Percentiles rank a stretch among this genome's conserved stretches.
Conservation (phyloP, 177 flowering plant genomes). For the Telopea speciosissima region DNA sequence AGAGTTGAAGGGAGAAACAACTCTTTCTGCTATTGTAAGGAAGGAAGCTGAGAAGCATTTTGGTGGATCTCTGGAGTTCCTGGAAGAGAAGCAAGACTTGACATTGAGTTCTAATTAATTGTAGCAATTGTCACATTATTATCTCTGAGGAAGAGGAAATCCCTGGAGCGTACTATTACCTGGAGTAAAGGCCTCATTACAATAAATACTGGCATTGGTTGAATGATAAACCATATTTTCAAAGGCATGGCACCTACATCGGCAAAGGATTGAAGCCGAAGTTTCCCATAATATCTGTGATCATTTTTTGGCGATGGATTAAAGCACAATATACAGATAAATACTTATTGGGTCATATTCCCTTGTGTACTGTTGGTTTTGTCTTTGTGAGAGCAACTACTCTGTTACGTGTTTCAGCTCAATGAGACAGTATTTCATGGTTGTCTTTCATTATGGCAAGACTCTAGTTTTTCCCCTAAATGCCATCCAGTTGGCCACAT, state of each 20-base stretch:
- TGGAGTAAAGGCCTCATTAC: no score
- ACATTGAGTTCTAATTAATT: constrained; percentile 1
- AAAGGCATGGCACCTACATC: neutral
- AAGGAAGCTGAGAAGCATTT: constrained; percentile 46
- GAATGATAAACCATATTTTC: neutral
- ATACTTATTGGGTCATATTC: neutral
- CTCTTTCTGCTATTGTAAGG: constrained; percentile 29
- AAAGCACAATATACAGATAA: no score
- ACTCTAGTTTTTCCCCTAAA: neutral
- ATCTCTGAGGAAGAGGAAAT: neutral
- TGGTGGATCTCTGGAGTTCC: constrained; percentile 43
- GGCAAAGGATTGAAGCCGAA: neutral
- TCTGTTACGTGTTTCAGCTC: neutral
- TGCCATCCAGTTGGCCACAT: neutral
- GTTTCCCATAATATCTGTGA: neutral
- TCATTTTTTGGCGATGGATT: neutral
- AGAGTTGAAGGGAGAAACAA: constrained; percentile 41
- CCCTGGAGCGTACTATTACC: neutral
- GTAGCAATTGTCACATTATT: neutral
- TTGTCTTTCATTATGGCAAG: neutral
- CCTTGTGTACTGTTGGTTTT: neutral
- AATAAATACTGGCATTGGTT: neutral
- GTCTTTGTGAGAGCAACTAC: neutral
- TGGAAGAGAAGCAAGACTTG: constrained; percentile 29
- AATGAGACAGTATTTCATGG: neutral